Percentiles rank a stretch among this genome's conserved stretches.
Conservation (phyloP, 1,284 basidiomycete species). For the Phylloboletellus chloephorus region DNA sequence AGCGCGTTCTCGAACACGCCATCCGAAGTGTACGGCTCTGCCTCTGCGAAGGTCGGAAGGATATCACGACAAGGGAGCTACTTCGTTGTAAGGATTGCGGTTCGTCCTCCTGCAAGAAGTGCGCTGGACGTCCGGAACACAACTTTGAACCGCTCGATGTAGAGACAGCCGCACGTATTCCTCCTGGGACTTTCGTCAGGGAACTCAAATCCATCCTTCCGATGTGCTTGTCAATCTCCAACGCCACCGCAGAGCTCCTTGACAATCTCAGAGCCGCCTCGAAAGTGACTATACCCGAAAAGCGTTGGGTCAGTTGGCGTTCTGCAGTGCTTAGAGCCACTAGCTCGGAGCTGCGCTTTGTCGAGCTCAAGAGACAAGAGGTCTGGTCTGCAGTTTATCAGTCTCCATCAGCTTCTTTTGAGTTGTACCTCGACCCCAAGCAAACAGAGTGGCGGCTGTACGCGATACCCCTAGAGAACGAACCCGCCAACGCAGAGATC, state of each 20-base stretch:
- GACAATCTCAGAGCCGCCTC: slow-evolving; percentile 45
- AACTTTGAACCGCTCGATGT: slow-evolving; percentile 57
- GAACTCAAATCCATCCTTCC: slow-evolving; percentile 78
- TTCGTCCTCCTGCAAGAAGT: slow-evolving; percentile 77
- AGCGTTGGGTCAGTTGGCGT: slow-evolving; percentile 64
- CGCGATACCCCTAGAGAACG: slow-evolving; percentile 59
- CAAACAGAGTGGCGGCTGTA: slow-evolving; percentile 86
- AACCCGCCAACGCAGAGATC: slow-evolving; percentile 77
- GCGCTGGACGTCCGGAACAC: slow-evolving; percentile 88
- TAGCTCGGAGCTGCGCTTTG: slow-evolving; percentile 70
- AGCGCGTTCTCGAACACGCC: slow-evolving; percentile 61
- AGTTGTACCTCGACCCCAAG: slow-evolving; percentile 72
- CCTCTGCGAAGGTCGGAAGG: slow-evolving; percentile 82
- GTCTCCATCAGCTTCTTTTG: slow-evolving; percentile 65
- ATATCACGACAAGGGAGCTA: slow-evolving; percentile 67
- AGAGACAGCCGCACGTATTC: slow-evolving; percentile 45
- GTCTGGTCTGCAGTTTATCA: slow-evolving; percentile 83
- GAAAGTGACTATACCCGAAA: slow-evolving; percentile 41
- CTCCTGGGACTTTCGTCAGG: slow-evolving; percentile 69
- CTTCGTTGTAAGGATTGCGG: slow-evolving; percentile 74
- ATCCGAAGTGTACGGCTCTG: slow-evolving; percentile 75
- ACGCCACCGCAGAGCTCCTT: slow-evolving; percentile 51
- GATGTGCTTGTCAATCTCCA: slow-evolving; percentile 72
- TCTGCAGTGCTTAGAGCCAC: slow-evolving; percentile 63
- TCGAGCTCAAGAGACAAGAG: slow-evolving; percentile 82